Conservation (phyloP, 1,139 yeast genomes). For the Suhomyces yuchorum region DNA sequence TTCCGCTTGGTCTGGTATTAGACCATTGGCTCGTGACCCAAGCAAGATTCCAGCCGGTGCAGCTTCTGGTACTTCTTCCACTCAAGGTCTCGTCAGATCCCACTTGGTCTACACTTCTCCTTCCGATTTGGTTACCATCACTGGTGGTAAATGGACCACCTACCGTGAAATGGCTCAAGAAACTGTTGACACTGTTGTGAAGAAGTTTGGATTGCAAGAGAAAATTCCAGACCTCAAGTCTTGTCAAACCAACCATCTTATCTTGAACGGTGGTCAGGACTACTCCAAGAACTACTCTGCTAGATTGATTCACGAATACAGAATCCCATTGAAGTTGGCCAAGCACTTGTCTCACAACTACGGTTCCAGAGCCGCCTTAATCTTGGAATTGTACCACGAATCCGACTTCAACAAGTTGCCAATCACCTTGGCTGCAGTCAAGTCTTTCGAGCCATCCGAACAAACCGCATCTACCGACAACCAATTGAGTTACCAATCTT, state of each 20-base stretch:
- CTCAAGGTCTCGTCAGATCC: conserved; percentile 88
- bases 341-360: conserved; percentile 83
- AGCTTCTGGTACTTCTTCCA: conserved; percentile 46
- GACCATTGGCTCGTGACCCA: conserved; percentile 94
- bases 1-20: conserved; percentile 96
- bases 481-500: conserved; percentile 50
- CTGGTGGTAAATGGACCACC: conserved; percentile 99
- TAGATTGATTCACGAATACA: conserved; percentile 78
- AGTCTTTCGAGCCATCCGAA: conserved; percentile 38
- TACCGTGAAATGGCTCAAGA: conserved; percentile 98
- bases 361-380: conserved; percentile 85
- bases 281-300: conserved; percentile 70
- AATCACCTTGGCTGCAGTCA: conserved; percentile 54
- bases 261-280: conserved; percentile 76
- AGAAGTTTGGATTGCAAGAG: conserved; percentile 46
- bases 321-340: conserved; percentile 75
- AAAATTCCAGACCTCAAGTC: conserved; percentile 39
- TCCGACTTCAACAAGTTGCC: conserved; percentile 62
- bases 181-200: conserved; percentile 76
- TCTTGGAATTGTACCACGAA: conserved; percentile 63
- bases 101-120: conserved; percentile 76
- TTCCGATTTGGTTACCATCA: conserved; percentile 80
- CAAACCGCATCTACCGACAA: conserved; percentile 35
- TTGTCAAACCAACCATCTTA: conserved; percentile 64
- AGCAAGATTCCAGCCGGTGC: conserved; percentile 50